Evolutionary conservation across 2,329 filamentous ascomycete genomes (phyloP).

Genomic region (Colletotrichum australisinense): DNA sequence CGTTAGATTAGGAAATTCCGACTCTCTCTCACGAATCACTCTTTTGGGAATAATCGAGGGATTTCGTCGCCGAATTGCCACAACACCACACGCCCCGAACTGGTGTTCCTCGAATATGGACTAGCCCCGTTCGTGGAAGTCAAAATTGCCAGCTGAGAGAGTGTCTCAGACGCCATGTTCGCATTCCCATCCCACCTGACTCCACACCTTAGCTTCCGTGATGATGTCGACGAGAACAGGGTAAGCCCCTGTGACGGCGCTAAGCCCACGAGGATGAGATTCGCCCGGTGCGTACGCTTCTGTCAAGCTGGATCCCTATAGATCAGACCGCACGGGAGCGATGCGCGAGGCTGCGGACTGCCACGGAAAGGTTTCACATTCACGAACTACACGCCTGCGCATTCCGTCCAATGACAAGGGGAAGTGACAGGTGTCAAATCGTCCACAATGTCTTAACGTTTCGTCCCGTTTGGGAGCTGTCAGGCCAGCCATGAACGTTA

Average conservation of each 20-base stretch:
- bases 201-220: background rate
- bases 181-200: background rate
- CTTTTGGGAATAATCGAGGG: background rate
- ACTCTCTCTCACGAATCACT: background rate
- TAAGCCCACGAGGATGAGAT: background rate
- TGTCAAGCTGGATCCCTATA: background rate
- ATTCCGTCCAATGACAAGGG: background rate
- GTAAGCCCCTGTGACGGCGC: background rate
- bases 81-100: background rate
- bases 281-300: background rate
- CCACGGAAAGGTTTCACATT: background rate
- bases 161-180: background rate
- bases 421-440: background rate
- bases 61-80: background rate
- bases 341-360: background rate
- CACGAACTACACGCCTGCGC: background rate
- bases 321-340: background rate
- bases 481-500: background rate
- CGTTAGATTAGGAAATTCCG: background rate
- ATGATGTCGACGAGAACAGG: background rate
- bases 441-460: background rate
- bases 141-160: background rate
- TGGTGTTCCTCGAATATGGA: background rate
- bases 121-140: background rate
- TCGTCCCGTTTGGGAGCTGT: background rate